Evolutionary conservation across 768 basidiomycete genomes (phyloP).

Genomic region (Harrya chromipes): DNA sequence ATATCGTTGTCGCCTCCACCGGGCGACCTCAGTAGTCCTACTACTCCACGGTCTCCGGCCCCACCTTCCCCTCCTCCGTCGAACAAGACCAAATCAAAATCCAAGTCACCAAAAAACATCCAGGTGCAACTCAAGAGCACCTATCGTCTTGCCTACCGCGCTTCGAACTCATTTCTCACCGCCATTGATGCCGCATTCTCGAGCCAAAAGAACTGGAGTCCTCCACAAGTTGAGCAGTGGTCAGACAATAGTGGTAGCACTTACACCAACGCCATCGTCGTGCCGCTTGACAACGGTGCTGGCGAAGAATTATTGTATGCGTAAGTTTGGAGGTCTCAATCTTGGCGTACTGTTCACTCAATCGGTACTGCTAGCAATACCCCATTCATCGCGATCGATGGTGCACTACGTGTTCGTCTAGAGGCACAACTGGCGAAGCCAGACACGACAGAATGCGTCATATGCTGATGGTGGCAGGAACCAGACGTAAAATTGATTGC

Average conservation of each 20-base stretch:
- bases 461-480: slow-evolving; percentile 32
- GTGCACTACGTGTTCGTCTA: slow-evolving; percentile 42
- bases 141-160: slow-evolving; percentile 24
- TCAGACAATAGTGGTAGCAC: neutral
- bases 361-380: slow-evolving; percentile 34
- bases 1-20: slow-evolving; percentile 4
- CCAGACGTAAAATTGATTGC: neutral
- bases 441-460: slow-evolving; percentile 39
- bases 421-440: slow-evolving; percentile 44
- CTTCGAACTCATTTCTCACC: slow-evolving; percentile 1
- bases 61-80: neutral
- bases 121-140: slow-evolving; percentile 32
- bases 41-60: neutral
- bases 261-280: slow-evolving; percentile 33
- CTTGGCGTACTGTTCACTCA: neutral
- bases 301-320: slow-evolving; percentile 49
- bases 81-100: slow-evolving; percentile 4
- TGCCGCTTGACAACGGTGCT: slow-evolving; percentile 38
- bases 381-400: slow-evolving; percentile 45
- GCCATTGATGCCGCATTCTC: slow-evolving; percentile 4
- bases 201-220: slow-evolving; percentile 6
- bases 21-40: neutral
- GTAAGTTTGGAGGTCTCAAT: slow-evolving; percentile 35
- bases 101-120: slow-evolving; percentile 5
- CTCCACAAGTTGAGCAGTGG: slow-evolving; percentile 12